Evolutionary conservation across 2,329 filamentous ascomycete species (phyloP), one percentile per base, ranked within the genome.

Genomic region (Verticillium isaacii): DNA sequence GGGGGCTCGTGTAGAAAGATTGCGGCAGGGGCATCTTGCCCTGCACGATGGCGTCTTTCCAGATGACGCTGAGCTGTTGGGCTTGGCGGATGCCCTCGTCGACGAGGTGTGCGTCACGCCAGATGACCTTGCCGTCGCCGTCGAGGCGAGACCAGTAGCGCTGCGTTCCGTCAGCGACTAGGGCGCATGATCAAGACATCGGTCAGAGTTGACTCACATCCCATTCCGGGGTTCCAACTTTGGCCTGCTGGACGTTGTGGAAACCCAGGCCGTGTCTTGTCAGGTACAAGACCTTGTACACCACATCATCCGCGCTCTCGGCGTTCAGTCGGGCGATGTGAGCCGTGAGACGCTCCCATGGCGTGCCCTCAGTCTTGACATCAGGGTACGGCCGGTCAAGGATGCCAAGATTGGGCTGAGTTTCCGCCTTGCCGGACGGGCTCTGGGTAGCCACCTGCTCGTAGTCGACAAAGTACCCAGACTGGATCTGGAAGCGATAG

Each of bases 211-310:
- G 15, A 68, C 73, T 63, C 65, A 77, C 77, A 69, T 87, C 82
- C 85, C 85, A 88, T 12, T 77, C 81, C 3, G 77, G 76, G 0
- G 80, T 84, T 50, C 84, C 85, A 62, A 85, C 86, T 66, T 79
- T 81, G n/a, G 77, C 74, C 65, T 85, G 81, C 60, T 82, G 83
- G 59, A 74, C 73, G 62, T 80, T 80, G 57, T 80, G 76, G 59
- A 69, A 74, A 29, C 85, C 85, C 66, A 85, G 75, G 15, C 85
- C 85, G 67, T 88, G 85, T 15, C 85, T 79, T 25, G 82, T 85
- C 62, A 86, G 73, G 63, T 75, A 78, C 12, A 87, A 63, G 14
- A 87, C 75, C 61, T 84, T 82, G 72, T 86, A 88, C 15, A 69
- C 70, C n/a, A 80, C 78, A n/a, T 50, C 45, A 14, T 59, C 75